phyloP scores from a whole-genome alignment of 345 rosid species.

The Corchorus olitorius region DNA sequence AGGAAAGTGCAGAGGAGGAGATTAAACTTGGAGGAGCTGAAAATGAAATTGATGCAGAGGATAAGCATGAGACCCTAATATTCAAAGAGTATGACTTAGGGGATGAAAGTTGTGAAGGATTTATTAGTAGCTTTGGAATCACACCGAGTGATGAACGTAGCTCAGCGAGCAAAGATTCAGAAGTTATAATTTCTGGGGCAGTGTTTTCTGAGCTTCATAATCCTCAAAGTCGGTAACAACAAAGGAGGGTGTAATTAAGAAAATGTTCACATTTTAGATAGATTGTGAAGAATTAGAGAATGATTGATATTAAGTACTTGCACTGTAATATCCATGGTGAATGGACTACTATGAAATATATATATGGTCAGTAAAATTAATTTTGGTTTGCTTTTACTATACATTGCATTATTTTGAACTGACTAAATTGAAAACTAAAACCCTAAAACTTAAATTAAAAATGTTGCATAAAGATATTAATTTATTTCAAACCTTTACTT shows the following conservation, averaged over 20 bases:
- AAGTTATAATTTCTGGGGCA: neutral
- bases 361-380: too few relatives aligned
- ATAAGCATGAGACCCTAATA: neutral
- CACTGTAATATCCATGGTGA: too few relatives aligned
- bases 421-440: too few relatives aligned
- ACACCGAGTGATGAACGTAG: neutral
- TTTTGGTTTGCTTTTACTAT: too few relatives aligned
- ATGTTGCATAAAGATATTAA: too few relatives aligned
- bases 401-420: too few relatives aligned
- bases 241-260: neutral
- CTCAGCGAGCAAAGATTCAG: neutral
- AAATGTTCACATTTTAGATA: neutral
- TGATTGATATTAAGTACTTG: too few relatives aligned
- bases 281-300: too few relatives aligned
- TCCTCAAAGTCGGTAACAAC: neutral
- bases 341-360: too few relatives aligned
- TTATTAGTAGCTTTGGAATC: neutral
- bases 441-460: too few relatives aligned
- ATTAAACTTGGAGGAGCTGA: neutral
- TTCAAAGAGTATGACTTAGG: neutral
- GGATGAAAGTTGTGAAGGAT: neutral
- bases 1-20: conserved; percentile 14
- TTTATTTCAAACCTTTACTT: too few relatives aligned
- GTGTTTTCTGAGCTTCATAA: conserved; percentile 1
- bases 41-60: neutral